Evolutionary conservation across 139 green algal species (phyloP).

Genomic region (Pleodorina starrii): DNA sequence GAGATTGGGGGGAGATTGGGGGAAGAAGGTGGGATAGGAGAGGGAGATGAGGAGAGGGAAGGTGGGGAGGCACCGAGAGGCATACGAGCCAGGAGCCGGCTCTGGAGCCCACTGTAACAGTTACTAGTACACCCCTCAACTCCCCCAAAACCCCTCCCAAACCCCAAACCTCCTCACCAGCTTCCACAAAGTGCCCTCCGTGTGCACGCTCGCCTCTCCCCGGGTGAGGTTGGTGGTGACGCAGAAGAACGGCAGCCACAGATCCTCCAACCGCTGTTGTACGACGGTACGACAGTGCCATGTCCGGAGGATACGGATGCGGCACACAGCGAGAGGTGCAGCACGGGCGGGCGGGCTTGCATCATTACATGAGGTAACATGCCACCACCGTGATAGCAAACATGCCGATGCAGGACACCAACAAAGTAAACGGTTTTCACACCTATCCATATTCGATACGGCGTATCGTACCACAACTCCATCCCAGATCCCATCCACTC

Average conservation of each 20-base stretch:
- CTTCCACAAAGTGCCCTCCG: conserved; percentile 57
- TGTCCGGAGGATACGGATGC: no score
- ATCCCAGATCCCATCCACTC: no score
- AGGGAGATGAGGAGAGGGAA: background rate
- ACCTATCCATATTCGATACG: no score
- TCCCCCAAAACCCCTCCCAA: background rate
- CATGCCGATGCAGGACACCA: no score
- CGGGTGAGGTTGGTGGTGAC: conserved; percentile 81
- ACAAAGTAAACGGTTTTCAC: no score
- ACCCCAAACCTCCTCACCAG: conserved; percentile 53
- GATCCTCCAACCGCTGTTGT: conserved; percentile 84
- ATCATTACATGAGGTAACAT: no score
- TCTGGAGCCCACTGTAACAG: background rate
- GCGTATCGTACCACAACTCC: no score
- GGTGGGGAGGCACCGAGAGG: background rate
- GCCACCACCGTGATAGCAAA: no score
- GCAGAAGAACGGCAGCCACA: conserved; percentile 90
- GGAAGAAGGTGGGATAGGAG: background rate
- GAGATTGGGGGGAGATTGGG: background rate
- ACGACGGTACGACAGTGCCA: no score
- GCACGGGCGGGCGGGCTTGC: no score
- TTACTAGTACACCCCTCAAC: background rate
- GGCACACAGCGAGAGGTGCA: no score
- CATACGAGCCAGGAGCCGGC: background rate
- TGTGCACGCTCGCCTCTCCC: conserved; percentile 72